Percentiles rank a stretch among this genome's conserved stretches.
These are phyloP conservation scores for Rosa rugosa DNA, from an alignment of 306 rosid species.

Conservation along the genomic window DNA sequence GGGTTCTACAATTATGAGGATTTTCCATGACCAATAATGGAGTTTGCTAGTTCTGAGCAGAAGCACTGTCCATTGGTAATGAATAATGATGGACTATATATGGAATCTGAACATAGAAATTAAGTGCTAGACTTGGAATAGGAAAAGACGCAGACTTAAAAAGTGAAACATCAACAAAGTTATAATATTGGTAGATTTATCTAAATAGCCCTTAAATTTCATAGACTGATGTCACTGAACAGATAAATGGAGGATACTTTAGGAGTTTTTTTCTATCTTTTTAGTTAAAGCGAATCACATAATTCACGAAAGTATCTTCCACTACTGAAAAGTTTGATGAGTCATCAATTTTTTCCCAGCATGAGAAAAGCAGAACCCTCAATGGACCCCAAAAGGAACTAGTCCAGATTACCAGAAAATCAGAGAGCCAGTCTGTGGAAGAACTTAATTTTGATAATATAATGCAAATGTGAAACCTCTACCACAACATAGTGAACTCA, in stretches of 20 bases:
- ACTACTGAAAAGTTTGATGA: background rate
- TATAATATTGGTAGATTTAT: background rate
- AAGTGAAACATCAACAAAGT: background rate
- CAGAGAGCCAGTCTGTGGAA: too few species aligned
- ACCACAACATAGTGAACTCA: background rate
- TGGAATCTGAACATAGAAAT: background rate
- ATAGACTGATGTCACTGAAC: background rate
- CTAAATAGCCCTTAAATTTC: background rate
- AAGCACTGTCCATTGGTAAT: background rate
- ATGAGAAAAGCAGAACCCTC: background rate
- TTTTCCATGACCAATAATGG: constrained; percentile 21
- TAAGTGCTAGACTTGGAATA: background rate
- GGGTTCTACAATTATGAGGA: background rate
- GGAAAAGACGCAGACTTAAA: background rate
- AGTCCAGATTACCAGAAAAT: too few species aligned
- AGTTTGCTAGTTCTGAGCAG: background rate
- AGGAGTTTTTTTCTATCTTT: background rate
- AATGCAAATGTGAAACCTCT: too few species aligned
- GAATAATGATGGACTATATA: background rate
- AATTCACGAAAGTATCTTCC: background rate
- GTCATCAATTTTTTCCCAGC: background rate
- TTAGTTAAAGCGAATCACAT: background rate
- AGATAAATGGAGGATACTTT: background rate
- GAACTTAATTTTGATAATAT: background rate
- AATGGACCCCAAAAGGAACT: too few species aligned